These are phyloP conservation scores for Ophiocordyceps unilateralis DNA, from an alignment of 2,329 filamentous ascomycete genomes.

Conservation along the genomic window DNA sequence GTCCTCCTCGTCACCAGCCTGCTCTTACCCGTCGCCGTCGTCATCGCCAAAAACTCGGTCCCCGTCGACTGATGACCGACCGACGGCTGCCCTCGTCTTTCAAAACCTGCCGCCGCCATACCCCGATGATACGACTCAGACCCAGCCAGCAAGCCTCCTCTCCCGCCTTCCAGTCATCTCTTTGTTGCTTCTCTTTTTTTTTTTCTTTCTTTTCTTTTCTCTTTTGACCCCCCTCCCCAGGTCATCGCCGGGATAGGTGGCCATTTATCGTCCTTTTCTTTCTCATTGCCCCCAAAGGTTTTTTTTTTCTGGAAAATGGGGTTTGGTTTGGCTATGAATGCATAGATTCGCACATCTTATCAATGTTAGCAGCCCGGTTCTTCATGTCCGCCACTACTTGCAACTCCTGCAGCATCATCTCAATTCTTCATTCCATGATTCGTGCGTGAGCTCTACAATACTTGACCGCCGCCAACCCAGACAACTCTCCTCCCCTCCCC, in stretches of 20 bases:
- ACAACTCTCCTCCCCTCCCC: neutral
- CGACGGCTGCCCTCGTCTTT: neutral
- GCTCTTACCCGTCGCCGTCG: slow-evolving; percentile 32
- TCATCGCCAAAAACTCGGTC: slow-evolving; percentile 14
- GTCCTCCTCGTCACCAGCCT: slow-evolving; percentile 26
- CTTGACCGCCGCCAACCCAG: slow-evolving; percentile 6
- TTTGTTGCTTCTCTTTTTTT: neutral
- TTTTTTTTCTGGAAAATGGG: neutral
- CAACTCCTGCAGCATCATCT: neutral
- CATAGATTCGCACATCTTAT: neutral
- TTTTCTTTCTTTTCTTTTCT: neutral
- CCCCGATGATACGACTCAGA: neutral
- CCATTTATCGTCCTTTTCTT: neutral
- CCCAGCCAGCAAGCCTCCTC: neutral
- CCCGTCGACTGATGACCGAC: slow-evolving; percentile 3
- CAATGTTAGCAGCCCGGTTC: neutral
- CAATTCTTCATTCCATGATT: slow-evolving; percentile 5
- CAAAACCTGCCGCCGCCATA: no score
- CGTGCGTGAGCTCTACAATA: slow-evolving; percentile 12
- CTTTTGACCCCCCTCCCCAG: neutral
- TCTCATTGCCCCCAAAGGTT: no score
- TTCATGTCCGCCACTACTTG: neutral
- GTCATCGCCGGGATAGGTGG: neutral
- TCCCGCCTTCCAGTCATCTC: neutral
- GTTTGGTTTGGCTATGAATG: neutral